phyloP scores from a whole-genome alignment of 2,329 filamentous ascomycete species.

The Fusarium palustre region DNA sequence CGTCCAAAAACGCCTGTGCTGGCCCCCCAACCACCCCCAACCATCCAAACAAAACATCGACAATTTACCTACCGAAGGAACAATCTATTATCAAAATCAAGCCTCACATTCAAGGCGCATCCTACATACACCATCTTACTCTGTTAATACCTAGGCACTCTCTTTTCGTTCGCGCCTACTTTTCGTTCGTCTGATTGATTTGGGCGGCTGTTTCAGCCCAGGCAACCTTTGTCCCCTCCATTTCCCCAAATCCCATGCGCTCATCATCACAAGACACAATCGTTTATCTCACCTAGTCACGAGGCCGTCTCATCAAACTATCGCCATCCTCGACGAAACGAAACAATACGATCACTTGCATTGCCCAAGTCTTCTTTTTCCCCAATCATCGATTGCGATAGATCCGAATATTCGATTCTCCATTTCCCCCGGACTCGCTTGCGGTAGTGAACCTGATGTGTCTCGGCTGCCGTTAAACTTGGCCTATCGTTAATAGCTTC shows the following conservation, averaged over 20 bases:
- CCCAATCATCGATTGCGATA: constrained; percentile 5
- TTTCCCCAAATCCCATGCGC: constrained; percentile 14
- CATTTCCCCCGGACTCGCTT: constrained; percentile 35
- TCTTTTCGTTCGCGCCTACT: not conserved
- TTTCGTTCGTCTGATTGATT: constrained; percentile 30
- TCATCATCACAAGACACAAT: constrained; percentile 38
- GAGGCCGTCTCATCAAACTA: constrained; percentile 15
- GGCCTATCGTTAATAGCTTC: constrained; percentile 18
- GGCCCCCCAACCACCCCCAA: constrained; percentile 37
- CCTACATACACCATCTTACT: not conserved
- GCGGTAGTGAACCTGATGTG: constrained; percentile 38
- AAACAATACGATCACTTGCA: not conserved
- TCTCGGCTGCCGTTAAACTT: constrained; percentile 46
- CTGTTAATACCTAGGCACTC: not conserved
- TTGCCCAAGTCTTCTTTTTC: not conserved
- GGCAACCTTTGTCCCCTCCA: constrained; percentile 17
- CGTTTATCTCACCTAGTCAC: constrained; percentile 35
- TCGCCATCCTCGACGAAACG: constrained; percentile 6
- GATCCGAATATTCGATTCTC: constrained; percentile 17
- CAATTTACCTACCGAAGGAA: constrained; percentile 19
- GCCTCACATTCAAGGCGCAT: constrained; percentile 35
- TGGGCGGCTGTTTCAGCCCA: constrained; percentile 25
- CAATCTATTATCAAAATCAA: constrained; percentile 22
- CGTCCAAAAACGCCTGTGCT: constrained; percentile 22
- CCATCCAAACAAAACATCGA: constrained; percentile 13